Conservation (phyloP, 2,329 filamentous ascomycete species). For the Immersiporthe knoxdaviesiana region DNA sequence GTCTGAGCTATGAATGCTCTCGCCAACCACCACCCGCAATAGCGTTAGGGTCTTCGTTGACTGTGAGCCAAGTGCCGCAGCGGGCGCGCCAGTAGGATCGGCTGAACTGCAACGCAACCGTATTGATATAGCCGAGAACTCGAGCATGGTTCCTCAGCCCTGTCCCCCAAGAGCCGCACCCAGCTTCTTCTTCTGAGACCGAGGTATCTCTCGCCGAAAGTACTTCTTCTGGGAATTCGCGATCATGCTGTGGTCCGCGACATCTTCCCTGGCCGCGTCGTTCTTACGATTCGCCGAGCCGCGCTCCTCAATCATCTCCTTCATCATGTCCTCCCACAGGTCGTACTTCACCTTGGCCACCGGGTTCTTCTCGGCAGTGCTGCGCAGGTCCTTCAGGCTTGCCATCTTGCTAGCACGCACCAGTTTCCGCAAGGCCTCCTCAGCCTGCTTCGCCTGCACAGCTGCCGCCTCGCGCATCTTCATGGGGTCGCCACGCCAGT, state of each 20-base stretch:
- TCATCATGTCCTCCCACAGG: conserved; percentile 66
- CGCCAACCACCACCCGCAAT: background rate
- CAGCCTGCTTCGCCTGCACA: conserved; percentile 62
- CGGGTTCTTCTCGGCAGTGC: conserved; percentile 55
- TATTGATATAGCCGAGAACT: background rate
- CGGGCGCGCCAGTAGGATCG: background rate
- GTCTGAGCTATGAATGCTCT: background rate
- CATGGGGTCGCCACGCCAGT: conserved; percentile 53
- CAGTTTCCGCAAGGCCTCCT: conserved; percentile 62
- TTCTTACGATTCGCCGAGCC: conserved; percentile 26
- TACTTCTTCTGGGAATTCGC: conserved; percentile 61
- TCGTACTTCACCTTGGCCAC: conserved; percentile 59
- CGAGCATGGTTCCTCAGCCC: conserved; percentile 21
- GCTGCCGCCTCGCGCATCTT: conserved; percentile 64
- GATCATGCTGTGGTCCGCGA: conserved; percentile 67
- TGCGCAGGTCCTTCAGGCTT: conserved; percentile 66
- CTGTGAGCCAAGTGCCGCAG: background rate
- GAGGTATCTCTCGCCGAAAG: conserved; percentile 56
- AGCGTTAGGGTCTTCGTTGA: background rate
- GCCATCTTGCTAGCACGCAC: conserved; percentile 66
- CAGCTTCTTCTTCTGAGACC: conserved; percentile 47
- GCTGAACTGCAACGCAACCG: background rate
- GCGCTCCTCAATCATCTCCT: conserved; percentile 51
- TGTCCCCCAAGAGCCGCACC: conserved; percentile 35
- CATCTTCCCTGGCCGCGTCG: conserved; percentile 45